Base-by-base conservation (phyloP, 148 eudicot species). In the Amaranthus palmeri region DNA sequence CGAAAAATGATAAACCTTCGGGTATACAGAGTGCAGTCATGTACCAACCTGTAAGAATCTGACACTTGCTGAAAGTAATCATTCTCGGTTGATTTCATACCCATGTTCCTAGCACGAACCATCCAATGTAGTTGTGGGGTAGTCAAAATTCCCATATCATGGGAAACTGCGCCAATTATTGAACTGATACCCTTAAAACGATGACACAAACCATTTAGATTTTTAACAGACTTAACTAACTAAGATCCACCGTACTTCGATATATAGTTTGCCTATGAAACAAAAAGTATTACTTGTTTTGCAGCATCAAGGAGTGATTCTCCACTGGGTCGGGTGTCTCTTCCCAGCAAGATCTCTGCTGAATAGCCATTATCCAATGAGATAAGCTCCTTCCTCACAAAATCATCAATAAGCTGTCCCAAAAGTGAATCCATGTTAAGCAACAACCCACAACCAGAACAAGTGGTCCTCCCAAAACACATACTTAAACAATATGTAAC, bases 301-400 rank as follows among this genome's bases (percentile, higher is more conserved):
- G 92, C 99, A 70, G 96, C 99, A 58, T 91, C 90, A 40, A 91
- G 75, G 66, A 91, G 93, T 73, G 84, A 77, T 79, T 83, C 86
- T 62, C 99, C 99, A 70, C 99, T 95, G 41, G 98, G 99, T 81
- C 97, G 86, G 4, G 99, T 91, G 80, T 95, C 99, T 83, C 99
- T 89, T 77, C 93, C 99, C 76, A 95, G 75, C 42, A 95, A 77
- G 43, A 95, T 72, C 80, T 84, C 90, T 11, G 87, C 89, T 12
- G 72, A 61, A 53, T 40, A 58, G 48, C 68, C 76, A 77, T 81
- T 86, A 61, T 82, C 87, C 76, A 89, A 79, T 18, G 73, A 73
- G 73, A 95, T 89, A 54, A 72, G 69, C 82, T 91, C 96, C 88
- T 91, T 88, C 70, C 80, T 84, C 71, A 81, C 83, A 80, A 95